Percentiles rank a stretch among this genome's conserved stretches.
Evolutionary conservation across 441 rosid genomes (phyloP).

Genomic region (Mallotus repandus): DNA sequence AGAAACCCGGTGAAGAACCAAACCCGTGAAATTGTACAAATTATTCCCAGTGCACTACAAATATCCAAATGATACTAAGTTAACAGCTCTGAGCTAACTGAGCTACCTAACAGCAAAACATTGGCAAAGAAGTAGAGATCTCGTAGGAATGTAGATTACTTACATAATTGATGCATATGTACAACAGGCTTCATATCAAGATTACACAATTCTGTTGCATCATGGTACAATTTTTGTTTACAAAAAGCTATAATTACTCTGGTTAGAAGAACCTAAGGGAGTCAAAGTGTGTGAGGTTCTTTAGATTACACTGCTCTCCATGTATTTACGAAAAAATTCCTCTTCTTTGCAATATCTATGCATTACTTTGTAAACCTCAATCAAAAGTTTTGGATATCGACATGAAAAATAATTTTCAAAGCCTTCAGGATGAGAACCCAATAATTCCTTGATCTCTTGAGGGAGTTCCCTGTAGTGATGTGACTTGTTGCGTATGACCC

Average conservation of each 20-base stretch:
- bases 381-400: slow-evolving; percentile 79
- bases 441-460: slow-evolving; percentile 58
- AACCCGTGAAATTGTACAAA: neutral
- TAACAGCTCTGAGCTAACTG: neutral
- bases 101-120: neutral
- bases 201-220: neutral
- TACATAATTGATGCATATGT: neutral
- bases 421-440: slow-evolving; percentile 82
- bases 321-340: slow-evolving; percentile 58
- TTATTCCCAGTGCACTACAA: neutral
- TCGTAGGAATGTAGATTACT: neutral
- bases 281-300: neutral
- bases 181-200: neutral
- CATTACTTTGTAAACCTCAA: slow-evolving; percentile 73
- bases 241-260: slow-evolving; percentile 3
- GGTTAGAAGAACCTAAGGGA: neutral
- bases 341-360: slow-evolving; percentile 58
- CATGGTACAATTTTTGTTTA: slow-evolving; percentile 14
- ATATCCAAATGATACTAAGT: neutral
- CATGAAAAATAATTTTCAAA: slow-evolving; percentile 61
- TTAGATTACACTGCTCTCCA: slow-evolving; percentile 39
- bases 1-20: neutral
- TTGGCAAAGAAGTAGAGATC: neutral
- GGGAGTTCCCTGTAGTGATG: slow-evolving; percentile 89
- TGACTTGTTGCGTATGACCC: slow-evolving; percentile 80